Base-by-base conservation (phyloP, 2,329 filamentous ascomycete species). In the Fusarium guadeloupense region DNA sequence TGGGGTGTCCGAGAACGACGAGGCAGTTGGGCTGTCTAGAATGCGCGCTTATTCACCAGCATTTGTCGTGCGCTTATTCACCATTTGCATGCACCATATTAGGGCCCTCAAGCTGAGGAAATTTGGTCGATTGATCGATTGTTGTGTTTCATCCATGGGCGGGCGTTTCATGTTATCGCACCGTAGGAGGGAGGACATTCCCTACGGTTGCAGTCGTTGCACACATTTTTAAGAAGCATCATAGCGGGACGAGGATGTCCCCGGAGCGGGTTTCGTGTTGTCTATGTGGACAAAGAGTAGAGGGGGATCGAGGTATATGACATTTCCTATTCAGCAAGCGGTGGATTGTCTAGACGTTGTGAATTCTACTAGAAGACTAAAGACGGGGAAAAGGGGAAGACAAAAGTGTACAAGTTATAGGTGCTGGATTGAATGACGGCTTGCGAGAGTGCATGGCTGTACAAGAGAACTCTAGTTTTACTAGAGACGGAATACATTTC, bases 11-110 rank as follows among this genome's bases (percentile, higher is more conserved):
- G 82, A 50, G 87, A 86, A 57, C 77, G 88, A 56, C 78, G 85
- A 71, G 89, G 90, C 51, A 92, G 89, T 68, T 93, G 90, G 89
- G 89, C 89, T 35, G 83, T 90, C 54, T 90, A 41, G 65, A 52
- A 35, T 44, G 42, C 45, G 39, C 46, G 30, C 49, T 28, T 50
- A n/a, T n/a, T 25, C 23, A 20, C 8, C 20, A 25, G n/a, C 17
- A 9, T 45, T 34, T 23, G 26, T 46, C 41, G 49, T 50, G 46
- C 39, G 31, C 16, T 38, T 25, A 17, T 46, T 40, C 21, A 35
- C 21, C 28, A 14, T 51, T 49, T 37, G 30, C 30, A 17, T 48
- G 41, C 31, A 42, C 46, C 17, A 23, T 41, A 35, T 46, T 39
- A 21, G 16, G 37, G n/a, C n/a, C 31, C 39, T 47, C 20, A 14